Percentiles rank a stretch among this genome's conserved stretches.
Conservation (phyloP, 2,329 filamentous ascomycete species). For the Phaeosphaeriaceae sp. region DNA sequence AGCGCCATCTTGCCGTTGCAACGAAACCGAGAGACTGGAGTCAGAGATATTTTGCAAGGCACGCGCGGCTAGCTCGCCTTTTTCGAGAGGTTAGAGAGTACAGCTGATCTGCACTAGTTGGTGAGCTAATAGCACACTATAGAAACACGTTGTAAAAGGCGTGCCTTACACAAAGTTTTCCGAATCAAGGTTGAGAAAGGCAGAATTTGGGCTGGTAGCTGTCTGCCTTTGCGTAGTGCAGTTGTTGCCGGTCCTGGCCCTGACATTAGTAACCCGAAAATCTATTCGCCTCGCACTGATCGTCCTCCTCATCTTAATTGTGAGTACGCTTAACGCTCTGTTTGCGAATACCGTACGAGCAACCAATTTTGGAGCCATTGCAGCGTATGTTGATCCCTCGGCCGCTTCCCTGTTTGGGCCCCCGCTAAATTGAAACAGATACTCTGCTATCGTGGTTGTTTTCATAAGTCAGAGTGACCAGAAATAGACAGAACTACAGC, state of each 20-base stretch:
- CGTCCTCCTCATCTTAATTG: constrained; percentile 8
- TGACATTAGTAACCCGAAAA: constrained; percentile 7
- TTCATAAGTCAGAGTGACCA: constrained; percentile 8
- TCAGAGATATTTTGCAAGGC: constrained; percentile 5
- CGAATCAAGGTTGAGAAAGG: constrained; percentile 3
- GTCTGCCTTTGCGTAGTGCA: constrained; percentile 11
- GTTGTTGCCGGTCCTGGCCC: constrained; percentile 7
- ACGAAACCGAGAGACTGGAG: constrained; percentile 1
- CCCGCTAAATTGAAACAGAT: background rate
- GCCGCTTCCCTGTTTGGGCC: background rate
- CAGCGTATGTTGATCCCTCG: constrained; percentile 4
- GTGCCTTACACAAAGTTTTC: background rate
- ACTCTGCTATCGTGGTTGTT: constrained; percentile 11
- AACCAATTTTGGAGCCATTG: constrained; percentile 13
- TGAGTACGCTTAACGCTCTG: constrained; percentile 6
- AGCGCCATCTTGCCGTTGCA: background rate
- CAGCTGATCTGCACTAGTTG: too few species aligned
- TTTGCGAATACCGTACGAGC: constrained; percentile 12
- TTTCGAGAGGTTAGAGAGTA: constrained; percentile 3
- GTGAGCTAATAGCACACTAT: background rate
- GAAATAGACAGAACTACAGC: background rate
- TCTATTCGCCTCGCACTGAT: background rate
- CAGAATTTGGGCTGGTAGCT: constrained; percentile 9
- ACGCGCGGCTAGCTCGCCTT: background rate
- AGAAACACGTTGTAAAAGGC: background rate